Evolutionary conservation across 169 alveolate species (phyloP).

Genomic region (Babesia bigemina): DNA sequence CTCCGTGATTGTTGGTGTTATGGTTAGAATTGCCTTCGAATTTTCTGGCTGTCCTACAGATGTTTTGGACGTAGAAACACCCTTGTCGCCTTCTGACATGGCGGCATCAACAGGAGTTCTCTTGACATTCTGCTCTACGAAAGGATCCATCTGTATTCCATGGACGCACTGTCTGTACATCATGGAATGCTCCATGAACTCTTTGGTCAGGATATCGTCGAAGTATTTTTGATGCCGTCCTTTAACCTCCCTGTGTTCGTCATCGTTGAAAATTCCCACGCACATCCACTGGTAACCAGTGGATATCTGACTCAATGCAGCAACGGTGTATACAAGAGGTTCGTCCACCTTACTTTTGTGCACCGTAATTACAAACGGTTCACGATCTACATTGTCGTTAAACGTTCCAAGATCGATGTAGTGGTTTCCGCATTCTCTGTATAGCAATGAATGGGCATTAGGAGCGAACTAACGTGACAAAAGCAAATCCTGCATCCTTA

Average conservation of each 20-base stretch:
- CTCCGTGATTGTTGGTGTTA: conserved; percentile 6
- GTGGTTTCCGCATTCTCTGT: not conserved
- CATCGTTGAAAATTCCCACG: conserved; percentile 25
- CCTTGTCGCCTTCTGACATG: no score
- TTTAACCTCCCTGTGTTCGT: not conserved
- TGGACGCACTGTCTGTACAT: not conserved
- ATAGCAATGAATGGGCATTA: not conserved
- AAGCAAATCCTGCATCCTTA: not conserved
- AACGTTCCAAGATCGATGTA: conserved; percentile 19
- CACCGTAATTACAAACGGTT: conserved; percentile 31
- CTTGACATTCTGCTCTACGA: not conserved
- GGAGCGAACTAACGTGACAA: not conserved
- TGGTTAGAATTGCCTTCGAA: conserved; percentile 26
- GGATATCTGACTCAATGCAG: conserved; percentile 51
- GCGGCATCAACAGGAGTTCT: not conserved
- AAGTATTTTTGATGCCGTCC: conserved; percentile 3
- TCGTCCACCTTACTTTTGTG: conserved; percentile 19
- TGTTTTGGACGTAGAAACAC: not conserved
- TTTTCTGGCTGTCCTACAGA: conserved; percentile 4
- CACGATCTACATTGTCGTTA: not conserved
- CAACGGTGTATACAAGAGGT: conserved; percentile 10
- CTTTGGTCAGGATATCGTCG: conserved; percentile 31
- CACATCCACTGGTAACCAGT: conserved; percentile 61
- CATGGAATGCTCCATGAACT: conserved; percentile 6
- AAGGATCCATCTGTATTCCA: conserved; percentile 1